Base-by-base conservation (phyloP, 2,329 filamentous ascomycete genomes). In the Sordariomycetes sp. region DNA sequence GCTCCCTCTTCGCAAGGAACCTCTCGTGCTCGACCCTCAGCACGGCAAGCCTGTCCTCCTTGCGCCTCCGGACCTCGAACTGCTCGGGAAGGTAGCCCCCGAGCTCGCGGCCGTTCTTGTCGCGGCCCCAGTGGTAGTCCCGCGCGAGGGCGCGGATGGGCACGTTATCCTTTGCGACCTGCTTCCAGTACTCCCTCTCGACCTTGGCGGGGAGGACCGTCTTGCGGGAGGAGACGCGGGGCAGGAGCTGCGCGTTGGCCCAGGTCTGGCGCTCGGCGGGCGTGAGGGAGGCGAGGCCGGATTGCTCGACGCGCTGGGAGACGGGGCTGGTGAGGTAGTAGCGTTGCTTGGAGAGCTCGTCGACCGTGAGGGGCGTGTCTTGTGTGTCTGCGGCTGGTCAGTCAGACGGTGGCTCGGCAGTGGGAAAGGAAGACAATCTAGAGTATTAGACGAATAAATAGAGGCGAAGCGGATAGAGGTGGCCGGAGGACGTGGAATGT, bases 181-280 rank as follows among this genome's bases (percentile, higher is more conserved):
- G 69, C 67, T 79, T 79, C 80, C 80, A 84, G 64, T 79, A 75
- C 62, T 82, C 79, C 63, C 76, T 75, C 64, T 80, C 75, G 28
- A 75, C 67, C 66, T 80, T 80, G 66, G 72, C 67, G 60, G 67
- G 70, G 36, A 71, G 65, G 51, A 64, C 60, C 3, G 74, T 62
- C 12, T 63, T 63, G 54, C 65, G 68, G 59, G 70, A 65, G 52
- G 69, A 69, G 42, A 72, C 70, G 52, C 71, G 71, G 51, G 69
- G 69, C 48, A 79, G 69, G 58, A 78, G 72, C 61, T 74, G 70
- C 20, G 72, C 64, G 66, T 76, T 74, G 42, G 73, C 64, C 69
- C 76, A 81, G 24, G 72, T 72, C 62, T 75, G 74, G 59, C 72
- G 74, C 58, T 82, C 78, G 56, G 72, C 68, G 2, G 74, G 67